Conservation (phyloP, 768 basidiomycete species). For the Rhodotorula diobovata region DNA sequence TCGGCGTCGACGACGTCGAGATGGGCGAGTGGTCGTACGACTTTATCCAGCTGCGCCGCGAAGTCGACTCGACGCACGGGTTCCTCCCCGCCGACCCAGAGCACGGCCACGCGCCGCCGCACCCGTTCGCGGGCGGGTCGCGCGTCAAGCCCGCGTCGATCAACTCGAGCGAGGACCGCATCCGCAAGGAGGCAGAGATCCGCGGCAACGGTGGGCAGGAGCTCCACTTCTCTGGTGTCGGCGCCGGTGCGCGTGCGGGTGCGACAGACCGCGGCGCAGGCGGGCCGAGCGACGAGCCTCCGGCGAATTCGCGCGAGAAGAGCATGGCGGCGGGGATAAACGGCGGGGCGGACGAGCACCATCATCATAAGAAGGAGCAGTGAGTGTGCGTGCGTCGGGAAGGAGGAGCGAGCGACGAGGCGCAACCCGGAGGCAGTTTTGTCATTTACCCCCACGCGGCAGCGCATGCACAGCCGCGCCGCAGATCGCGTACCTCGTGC, state of each 20-base stretch:
- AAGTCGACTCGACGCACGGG: conserved; percentile 27
- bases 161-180: conserved; percentile 18
- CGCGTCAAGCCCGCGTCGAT: conserved; percentile 29
- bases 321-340: background rate
- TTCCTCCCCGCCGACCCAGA: background rate
- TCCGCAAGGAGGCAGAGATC: background rate
- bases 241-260: background rate
- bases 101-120: background rate
- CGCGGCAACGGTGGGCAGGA: background rate
- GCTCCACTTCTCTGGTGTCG: background rate
- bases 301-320: conserved; percentile 15
- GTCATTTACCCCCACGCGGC: background rate
- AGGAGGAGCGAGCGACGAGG: too few species aligned
- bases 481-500: background rate
- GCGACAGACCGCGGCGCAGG: background rate
- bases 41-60: conserved; percentile 52
- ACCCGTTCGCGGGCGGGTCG: background rate
- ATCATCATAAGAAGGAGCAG: background rate
- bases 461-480: too few species aligned
- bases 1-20: conserved; percentile 85
- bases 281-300: background rate
- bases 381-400: background rate
- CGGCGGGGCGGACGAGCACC: background rate
- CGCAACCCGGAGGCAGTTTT: too few species aligned
- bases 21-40: conserved; percentile 78